phyloP scores from a whole-genome alignment of 1,139 yeast genomes.

The Sugiyamaella japonica region DNA sequence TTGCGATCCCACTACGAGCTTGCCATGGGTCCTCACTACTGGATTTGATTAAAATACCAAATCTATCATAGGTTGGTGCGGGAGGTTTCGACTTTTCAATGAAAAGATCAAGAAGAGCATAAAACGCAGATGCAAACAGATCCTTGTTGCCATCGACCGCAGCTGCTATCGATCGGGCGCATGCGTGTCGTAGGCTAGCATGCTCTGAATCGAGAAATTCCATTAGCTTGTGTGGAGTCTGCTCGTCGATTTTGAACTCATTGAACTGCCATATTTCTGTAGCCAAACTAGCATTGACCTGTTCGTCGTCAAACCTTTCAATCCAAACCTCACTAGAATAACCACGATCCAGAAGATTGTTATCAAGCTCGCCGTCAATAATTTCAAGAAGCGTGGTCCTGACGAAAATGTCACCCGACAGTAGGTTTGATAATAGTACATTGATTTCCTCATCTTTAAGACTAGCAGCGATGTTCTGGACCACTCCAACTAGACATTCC shows the following conservation, averaged over 20 bases:
- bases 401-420: conserved; percentile 68
- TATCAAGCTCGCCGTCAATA: conserved; percentile 81
- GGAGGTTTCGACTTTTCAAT: conserved; percentile 69
- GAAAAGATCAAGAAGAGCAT: conserved; percentile 55
- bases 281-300: conserved; percentile 64
- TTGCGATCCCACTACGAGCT: conserved; percentile 76
- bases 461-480: conserved; percentile 70
- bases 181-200: conserved; percentile 14
- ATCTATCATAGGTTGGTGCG: conserved; percentile 70
- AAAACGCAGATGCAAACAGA: conserved; percentile 21
- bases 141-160: conserved; percentile 45
- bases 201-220: conserved; percentile 27
- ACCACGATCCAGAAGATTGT: conserved; percentile 49
- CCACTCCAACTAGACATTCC: conserved; percentile 74
- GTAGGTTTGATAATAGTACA: conserved; percentile 57
- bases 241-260: conserved; percentile 51
- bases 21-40: conserved; percentile 81
- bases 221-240: conserved; percentile 31
- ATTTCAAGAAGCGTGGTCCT: conserved; percentile 79
- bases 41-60: conserved; percentile 71
- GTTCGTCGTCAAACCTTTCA: conserved; percentile 71
- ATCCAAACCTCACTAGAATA: conserved; percentile 76
- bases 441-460: conserved; percentile 58
- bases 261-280: conserved; percentile 84
- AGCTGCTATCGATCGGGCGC: conserved; percentile 33